phyloP scores from a whole-genome alignment of 495 filamentous ascomycete species.

The Astrothelium subdiscretum region DNA sequence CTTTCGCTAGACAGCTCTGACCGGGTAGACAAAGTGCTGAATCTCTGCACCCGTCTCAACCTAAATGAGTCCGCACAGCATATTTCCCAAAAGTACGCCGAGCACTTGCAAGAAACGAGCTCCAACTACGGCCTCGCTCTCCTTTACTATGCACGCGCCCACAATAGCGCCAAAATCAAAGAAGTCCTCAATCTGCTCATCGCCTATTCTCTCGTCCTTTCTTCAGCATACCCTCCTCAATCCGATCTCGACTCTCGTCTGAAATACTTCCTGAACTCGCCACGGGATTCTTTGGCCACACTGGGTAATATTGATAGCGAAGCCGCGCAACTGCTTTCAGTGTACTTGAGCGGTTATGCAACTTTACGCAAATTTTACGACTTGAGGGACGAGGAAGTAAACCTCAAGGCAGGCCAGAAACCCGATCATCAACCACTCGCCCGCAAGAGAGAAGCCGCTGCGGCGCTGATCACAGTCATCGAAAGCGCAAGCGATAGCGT shows the following conservation, averaged over 20 bases:
- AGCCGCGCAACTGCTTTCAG: slow-evolving; percentile 67
- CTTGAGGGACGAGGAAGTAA: slow-evolving; percentile 56
- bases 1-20: slow-evolving; percentile 51
- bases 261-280: slow-evolving; percentile 49
- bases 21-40: slow-evolving; percentile 65
- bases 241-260: slow-evolving; percentile 59
- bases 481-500: slow-evolving; percentile 78
- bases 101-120: slow-evolving; percentile 50
- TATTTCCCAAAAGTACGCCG: slow-evolving; percentile 69
- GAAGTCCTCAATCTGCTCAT: slow-evolving; percentile 76
- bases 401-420: slow-evolving; percentile 25
- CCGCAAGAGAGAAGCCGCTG: slow-evolving; percentile 23
- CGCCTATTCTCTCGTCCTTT: slow-evolving; percentile 73
- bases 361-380: slow-evolving; percentile 80
- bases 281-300: slow-evolving; percentile 50
- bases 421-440: slow-evolving; percentile 25
- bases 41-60: slow-evolving; percentile 54
- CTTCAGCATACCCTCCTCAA: slow-evolving; percentile 59
- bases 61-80: slow-evolving; percentile 59
- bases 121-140: slow-evolving; percentile 70
- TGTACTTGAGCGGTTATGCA: slow-evolving; percentile 80
- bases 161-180: slow-evolving; percentile 59
- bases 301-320: slow-evolving; percentile 58
- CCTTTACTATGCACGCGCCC: slow-evolving; percentile 75
- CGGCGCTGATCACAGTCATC: slow-evolving; percentile 65